phyloP scores from a whole-genome alignment of 2,329 filamentous ascomycete genomes.

The Chaetomiaceae sp. region DNA sequence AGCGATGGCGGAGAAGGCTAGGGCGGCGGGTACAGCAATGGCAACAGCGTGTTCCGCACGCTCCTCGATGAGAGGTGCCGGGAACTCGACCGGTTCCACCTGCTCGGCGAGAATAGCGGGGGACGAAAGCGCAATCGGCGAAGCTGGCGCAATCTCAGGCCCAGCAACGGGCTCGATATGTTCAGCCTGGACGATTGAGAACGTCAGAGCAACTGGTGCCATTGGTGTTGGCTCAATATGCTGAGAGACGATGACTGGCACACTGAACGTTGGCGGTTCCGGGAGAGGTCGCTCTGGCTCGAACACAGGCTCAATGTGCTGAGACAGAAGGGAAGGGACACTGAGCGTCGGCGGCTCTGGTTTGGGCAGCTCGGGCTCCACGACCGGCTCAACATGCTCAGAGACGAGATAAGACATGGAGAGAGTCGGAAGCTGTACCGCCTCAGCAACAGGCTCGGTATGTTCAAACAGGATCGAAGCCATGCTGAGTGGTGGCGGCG shows the following conservation, averaged over 20 bases:
- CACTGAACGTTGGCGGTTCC: constrained; percentile 13
- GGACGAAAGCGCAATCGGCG: constrained; percentile 12
- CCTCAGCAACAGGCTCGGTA: constrained; percentile 19
- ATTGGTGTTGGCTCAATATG: constrained; percentile 20
- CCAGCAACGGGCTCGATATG: constrained; percentile 26
- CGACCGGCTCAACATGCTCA: constrained; percentile 20
- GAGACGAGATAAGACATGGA: constrained; percentile 11
- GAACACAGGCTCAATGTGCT: constrained; percentile 19
- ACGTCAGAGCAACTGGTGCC: constrained; percentile 13
- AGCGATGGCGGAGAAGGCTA: constrained; percentile 30
- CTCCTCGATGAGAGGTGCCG: constrained; percentile 18
- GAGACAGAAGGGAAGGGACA: constrained; percentile 12
- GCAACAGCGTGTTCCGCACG: constrained; percentile 1
- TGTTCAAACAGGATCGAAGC: constrained; percentile 25
- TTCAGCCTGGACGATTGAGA: constrained; percentile 16
- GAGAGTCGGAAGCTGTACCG: constrained; percentile 6
- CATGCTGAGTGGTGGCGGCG: constrained; percentile 24
- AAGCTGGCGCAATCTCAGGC: constrained; percentile 13
- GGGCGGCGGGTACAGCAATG: constrained; percentile 9
- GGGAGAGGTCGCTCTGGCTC: constrained; percentile 16
- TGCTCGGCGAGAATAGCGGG: constrained; percentile 12
- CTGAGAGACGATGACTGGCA: constrained; percentile 16
- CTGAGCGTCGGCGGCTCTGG: constrained; percentile 8
- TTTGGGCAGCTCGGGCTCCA: constrained; percentile 7
- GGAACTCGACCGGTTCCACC: constrained; percentile 22